Base-by-base conservation (phyloP, 257 asterid genomes). In the Anisodus acutangulus region DNA sequence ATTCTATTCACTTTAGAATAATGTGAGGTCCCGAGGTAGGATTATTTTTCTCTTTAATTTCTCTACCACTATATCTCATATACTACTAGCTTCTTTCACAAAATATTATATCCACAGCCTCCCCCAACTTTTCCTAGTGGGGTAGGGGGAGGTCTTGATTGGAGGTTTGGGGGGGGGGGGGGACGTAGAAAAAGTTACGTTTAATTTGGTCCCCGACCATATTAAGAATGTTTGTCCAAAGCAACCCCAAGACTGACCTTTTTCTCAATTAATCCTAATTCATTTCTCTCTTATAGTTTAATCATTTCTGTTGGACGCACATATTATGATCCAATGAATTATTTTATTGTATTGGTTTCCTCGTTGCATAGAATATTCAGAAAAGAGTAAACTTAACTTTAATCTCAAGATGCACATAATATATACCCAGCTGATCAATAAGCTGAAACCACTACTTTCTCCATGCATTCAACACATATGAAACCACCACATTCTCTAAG, bases 381-480 rank as follows among this genome's bases (percentile, higher is more conserved):
- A 71, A 43, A 71, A 9, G 17, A 43, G 35, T 43, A 43, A 8
- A n/a, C 55, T 43, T 70, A n/a, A 43, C 35, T 43, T 71, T n/a
- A 9, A 9, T 43, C 37, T 43, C 16, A 71, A 43, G 79, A 41
- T 4, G 37, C 37, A 71, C 12, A 37, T 70, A 41, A 86, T 80
- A 68, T 31, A 31, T 31, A 31, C 35, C 51, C 41, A 51, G 55
- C 51, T 66, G 43, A 6, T 41, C 45, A 41, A 41, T 41, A 41
- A 41, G 45, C 45, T 41, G 45, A 62, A 78, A 83, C 78, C 86
- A 71, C 83, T 63, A 85, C 85, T 81, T 91, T 90, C 86, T 9
- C 83, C 92, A 90, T 88, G 97, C 93, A 90, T 88, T 90, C 84
- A 83, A 41, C 45, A 41, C 45, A 41, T 41, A 41, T 41, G 45